Conservation (phyloP, 306 rosid species). For the Castanopsis chinensis region DNA sequence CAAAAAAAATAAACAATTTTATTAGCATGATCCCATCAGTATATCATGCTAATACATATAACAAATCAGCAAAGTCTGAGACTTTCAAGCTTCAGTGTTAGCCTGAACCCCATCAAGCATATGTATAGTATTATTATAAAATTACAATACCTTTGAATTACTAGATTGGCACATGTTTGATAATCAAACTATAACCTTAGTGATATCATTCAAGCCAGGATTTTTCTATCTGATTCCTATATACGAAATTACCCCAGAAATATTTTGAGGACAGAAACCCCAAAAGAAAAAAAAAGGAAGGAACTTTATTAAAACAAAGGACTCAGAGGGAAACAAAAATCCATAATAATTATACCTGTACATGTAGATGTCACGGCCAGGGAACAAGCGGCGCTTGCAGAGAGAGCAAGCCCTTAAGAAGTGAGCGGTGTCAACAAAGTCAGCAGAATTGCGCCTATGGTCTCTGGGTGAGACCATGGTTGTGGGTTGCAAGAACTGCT, state of each 20-base stretch:
- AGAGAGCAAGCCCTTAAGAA: conserved; percentile 75
- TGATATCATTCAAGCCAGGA: too few species aligned
- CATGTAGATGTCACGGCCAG: conserved; percentile 90
- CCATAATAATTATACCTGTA: conserved; percentile 47
- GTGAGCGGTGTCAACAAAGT: conserved; percentile 40
- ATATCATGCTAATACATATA: not conserved
- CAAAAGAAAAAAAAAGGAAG: not conserved
- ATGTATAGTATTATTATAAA: too few species aligned
- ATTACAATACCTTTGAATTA: too few species aligned
- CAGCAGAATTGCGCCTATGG: conserved; percentile 37
- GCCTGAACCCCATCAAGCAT: not conserved
- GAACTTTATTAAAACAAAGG: not conserved
- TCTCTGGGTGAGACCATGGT: conserved; percentile 41
- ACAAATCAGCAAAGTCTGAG: not conserved
- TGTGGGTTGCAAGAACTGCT: conserved; percentile 24
- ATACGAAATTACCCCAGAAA: not conserved
- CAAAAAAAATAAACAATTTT: not conserved
- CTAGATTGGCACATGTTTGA: too few species aligned
- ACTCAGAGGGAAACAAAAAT: not conserved
- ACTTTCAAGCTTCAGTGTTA: not conserved
- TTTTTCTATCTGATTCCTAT: too few species aligned
- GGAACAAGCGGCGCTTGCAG: conserved; percentile 67
- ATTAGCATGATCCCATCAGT: not conserved
- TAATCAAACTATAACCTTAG: too few species aligned
- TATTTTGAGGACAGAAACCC: not conserved